These are phyloP conservation scores for Phytopythium oedochilum DNA, from an alignment of 352 stramenopile species.

Conservation along the genomic window DNA sequence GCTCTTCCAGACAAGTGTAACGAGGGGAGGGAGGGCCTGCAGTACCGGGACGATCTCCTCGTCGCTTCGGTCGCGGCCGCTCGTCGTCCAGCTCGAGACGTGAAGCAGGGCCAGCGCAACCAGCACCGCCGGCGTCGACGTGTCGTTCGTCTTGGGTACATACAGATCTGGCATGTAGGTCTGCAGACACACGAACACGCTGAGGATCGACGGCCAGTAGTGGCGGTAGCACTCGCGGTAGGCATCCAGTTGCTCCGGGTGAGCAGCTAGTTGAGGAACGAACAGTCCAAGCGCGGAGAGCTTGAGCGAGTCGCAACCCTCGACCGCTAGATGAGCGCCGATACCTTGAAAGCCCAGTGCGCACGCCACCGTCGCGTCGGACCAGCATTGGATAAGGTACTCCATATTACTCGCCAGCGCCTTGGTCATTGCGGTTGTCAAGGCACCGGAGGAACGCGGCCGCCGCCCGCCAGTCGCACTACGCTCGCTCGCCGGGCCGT, in stretches of 20 bases:
- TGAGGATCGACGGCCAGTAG: constrained; percentile 5
- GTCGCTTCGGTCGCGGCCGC: constrained; percentile 17
- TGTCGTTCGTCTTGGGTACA: constrained; percentile 13
- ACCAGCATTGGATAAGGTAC: constrained; percentile 52
- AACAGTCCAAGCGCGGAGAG: background rate
- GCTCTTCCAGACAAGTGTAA: constrained; percentile 10
- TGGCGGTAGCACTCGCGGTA: constrained; percentile 2
- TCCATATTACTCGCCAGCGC: constrained; percentile 31
- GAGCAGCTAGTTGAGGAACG: background rate
- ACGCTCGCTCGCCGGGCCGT: constrained; percentile 11
- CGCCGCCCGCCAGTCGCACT: constrained; percentile 16
- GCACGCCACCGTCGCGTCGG: constrained; percentile 39
- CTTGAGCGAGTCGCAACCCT: constrained; percentile 9
- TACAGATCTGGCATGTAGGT: constrained; percentile 2
- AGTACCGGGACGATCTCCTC: constrained; percentile 33
- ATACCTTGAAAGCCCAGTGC: constrained; percentile 40
- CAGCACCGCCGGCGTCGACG: constrained; percentile 17
- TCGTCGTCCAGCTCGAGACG: constrained; percentile 31
- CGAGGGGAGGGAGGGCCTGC: constrained; percentile 26
- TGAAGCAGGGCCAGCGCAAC: constrained; percentile 40
- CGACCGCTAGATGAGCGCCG: background rate
- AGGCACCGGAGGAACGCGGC: constrained; percentile 5
- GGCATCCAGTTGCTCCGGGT: background rate
- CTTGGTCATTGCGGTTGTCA: constrained; percentile 54
- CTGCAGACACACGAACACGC: constrained; percentile 4